Base-by-base conservation (phyloP, 768 basidiomycete genomes). In the Macrolepiota dolichaula region DNA sequence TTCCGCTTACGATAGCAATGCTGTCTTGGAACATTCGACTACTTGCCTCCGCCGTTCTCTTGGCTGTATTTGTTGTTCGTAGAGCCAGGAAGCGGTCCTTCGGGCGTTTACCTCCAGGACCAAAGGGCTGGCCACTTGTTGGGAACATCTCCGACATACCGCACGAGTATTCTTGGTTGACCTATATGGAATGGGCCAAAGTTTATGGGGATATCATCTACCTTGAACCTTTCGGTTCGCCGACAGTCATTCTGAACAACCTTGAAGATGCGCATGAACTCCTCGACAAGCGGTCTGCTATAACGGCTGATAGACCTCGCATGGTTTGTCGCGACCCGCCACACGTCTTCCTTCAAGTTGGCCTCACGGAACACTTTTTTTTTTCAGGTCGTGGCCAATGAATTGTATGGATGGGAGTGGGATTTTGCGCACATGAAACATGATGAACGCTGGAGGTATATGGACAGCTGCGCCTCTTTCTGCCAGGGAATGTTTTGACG, bases 231-330 rank as follows among this genome's bases (percentile, higher is more conserved):
- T 68, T 77, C 24, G 78, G 78, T 19, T 67, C 73, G 22, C 67
- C 69, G 0, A 70, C 78, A 37, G 66, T 81, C 27, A 63, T 81
- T 22, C 69, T 81, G 44, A 81, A 76, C 62, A 78, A 78, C 1
- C 64, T 71, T 51, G 70, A 76, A 24, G 71, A 75, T 10, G 71
- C 73, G 9, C 70, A 64, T 22, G 79, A 81, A n/a, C 69, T 82
- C 19, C 71, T 82, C 17, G 78, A 82, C 32, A 75, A 74, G 36
- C 74, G 78, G 5, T 80, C 80, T 5, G 67, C 72, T 55, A 77
- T 75, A 35, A 81, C 80, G 63, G 79, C 81, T 3, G 80, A 80
- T 61, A 70, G 81, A 2, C 78, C 78, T 2, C 63, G 71, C 57
- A 67, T 71, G 68, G 69, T 71, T 25, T 27, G 62, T 60, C 19